A percentile compares a stretch with the other conserved stretches of the same genome.
These are phyloP conservation scores for Zea luxurians DNA, from an alignment of 176 grass and related monocot species.

Conservation along the genomic window DNA sequence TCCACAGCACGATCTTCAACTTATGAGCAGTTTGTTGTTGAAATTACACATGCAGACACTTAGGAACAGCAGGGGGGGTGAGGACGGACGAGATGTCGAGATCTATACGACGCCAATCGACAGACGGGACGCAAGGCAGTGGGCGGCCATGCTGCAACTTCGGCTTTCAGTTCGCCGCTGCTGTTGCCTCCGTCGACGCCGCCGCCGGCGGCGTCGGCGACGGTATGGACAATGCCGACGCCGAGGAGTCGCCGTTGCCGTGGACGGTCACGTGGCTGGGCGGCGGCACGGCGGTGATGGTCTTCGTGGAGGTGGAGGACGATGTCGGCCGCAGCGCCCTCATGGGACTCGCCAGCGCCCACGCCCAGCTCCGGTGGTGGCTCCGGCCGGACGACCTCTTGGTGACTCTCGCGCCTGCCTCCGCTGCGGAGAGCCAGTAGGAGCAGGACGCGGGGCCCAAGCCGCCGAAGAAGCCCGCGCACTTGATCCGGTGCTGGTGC, in stretches of 20 bases:
- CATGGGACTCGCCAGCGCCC: conserved; percentile 86
- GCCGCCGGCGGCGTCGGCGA: not conserved
- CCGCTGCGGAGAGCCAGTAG: conserved; percentile 65
- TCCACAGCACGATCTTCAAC: conserved; percentile 35
- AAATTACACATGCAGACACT: conserved; percentile 24
- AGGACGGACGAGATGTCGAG: not conserved
- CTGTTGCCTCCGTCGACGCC: not conserved
- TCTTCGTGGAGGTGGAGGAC: conserved; percentile 54
- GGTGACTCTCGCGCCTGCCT: conserved; percentile 19
- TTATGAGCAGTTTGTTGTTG: conserved; percentile 31
- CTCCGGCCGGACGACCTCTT: conserved; percentile 27
- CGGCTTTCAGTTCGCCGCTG: conserved; percentile 5
- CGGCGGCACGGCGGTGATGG: conserved; percentile 40
- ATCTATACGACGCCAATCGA: conserved; percentile 16
- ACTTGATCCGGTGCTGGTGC: conserved; percentile 59
- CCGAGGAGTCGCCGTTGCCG: conserved; percentile 38
- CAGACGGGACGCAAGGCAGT: not conserved
- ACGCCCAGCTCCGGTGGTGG: conserved; percentile 59
- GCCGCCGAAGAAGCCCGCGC: conserved; percentile 62
- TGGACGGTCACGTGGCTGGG: conserved; percentile 20
- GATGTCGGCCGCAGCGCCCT: conserved; percentile 59
- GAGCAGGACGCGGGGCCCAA: conserved; percentile 49
- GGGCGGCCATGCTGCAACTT: not conserved
- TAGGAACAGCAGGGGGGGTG: not conserved
- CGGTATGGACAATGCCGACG: conserved; percentile 39